Evolutionary conservation across 768 basidiomycete species (phyloP).

Genomic region (Pisolithus albus): DNA sequence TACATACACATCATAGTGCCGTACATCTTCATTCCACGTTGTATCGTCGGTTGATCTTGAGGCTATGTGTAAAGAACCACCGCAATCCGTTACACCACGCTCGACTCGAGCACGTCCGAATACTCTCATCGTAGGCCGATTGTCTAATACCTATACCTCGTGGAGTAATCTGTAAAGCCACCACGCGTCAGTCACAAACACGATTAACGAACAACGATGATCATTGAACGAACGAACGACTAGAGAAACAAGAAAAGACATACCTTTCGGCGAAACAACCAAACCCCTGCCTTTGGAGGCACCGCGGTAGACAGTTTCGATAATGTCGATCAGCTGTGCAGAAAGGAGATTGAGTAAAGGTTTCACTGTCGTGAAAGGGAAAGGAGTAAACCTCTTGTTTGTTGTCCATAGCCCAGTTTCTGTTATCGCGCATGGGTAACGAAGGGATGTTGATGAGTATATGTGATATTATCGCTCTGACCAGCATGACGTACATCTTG

Average conservation of each 20-base stretch:
- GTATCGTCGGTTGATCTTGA: too few species aligned
- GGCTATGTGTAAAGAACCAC: too few species aligned
- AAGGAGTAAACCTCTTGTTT: conserved; percentile 78
- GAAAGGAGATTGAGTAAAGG: neutral
- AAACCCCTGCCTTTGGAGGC: conserved; percentile 97
- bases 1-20: too few species aligned
- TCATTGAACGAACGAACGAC: neutral
- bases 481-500: conserved; percentile 69
- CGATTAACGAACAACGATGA: neutral
- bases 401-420: conserved; percentile 99
- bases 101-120: too few species aligned
- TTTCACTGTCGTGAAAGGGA: neutral
- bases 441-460: neutral
- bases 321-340: conserved; percentile 85
- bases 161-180: conserved; percentile 60
- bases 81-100: too few species aligned
- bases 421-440: conserved; percentile 23
- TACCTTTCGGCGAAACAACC: conserved; percentile 94
- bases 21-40: too few species aligned
- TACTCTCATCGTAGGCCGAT: too few species aligned
- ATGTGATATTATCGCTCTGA: too few species aligned
- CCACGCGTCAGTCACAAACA: too few species aligned
- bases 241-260: conserved; percentile 7
- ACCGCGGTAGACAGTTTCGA: conserved; percentile 97
- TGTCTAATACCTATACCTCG: conserved; percentile 65